A percentile compares a stretch with the other conserved stretches of the same genome.
Conservation (phyloP, 345 rosid species). For the Schrenkiella parvula region DNA sequence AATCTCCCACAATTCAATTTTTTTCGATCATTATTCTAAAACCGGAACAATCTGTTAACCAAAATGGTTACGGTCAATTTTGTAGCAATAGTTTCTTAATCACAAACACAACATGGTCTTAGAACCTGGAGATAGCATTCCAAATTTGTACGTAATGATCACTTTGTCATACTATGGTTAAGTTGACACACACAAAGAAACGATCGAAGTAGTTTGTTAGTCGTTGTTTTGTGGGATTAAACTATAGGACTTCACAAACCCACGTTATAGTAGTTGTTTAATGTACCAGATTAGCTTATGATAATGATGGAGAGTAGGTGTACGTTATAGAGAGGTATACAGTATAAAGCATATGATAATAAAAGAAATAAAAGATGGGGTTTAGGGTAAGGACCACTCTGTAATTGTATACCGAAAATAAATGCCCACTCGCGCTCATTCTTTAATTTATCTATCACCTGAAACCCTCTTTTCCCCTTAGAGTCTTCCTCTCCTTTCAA, state of each 20-base stretch:
- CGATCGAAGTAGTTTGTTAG: constrained; percentile 4
- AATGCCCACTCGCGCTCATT: constrained; percentile 28
- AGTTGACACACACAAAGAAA: background rate
- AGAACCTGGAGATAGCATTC: background rate
- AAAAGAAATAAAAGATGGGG: constrained; percentile 7
- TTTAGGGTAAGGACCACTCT: constrained; percentile 35
- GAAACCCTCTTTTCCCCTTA: background rate
- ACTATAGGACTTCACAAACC: background rate
- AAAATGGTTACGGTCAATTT: background rate
- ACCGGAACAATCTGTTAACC: background rate
- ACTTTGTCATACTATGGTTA: background rate
- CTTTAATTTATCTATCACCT: constrained; percentile 17
- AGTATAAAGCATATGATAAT: constrained; percentile 28
- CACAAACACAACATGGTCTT: background rate
- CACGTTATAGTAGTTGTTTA: constrained; percentile 10
- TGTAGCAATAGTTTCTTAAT: background rate
- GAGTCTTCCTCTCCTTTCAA: constrained; percentile 10
- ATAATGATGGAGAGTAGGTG: constrained; percentile 30
- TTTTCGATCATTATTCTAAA: background rate
- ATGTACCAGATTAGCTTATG: constrained; percentile 20
- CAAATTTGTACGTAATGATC: background rate
- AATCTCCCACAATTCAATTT: background rate
- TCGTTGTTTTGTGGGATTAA: constrained; percentile 19
- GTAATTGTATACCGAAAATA: constrained; percentile 15
- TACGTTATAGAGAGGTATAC: background rate